phyloP scores from a whole-genome alignment of 345 rosid species.

The Reutealis trisperma region DNA sequence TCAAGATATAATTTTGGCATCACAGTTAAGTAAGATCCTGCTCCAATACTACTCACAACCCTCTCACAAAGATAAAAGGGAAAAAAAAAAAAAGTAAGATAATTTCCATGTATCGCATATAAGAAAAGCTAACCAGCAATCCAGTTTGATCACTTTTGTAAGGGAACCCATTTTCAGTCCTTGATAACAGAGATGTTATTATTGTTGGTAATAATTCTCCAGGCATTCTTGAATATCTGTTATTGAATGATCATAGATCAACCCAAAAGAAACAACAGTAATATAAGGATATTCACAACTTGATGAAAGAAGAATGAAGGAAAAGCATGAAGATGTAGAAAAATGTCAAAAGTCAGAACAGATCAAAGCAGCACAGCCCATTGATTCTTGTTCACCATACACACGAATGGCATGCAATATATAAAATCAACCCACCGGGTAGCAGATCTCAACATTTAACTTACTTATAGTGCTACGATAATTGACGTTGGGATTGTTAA shows the following conservation, averaged over 20 bases:
- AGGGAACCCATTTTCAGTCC: conserved; percentile 60
- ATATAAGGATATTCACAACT: conserved; percentile 9
- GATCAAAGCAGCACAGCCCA: neutral
- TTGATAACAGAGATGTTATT: conserved; percentile 54
- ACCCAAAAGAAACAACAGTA: conserved; percentile 18
- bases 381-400: neutral
- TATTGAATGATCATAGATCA: conserved; percentile 18
- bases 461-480: neutral
- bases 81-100: conserved; percentile 7
- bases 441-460: neutral
- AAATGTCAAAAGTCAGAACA: neutral
- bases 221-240: conserved; percentile 91
- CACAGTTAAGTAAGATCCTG: conserved; percentile 9
- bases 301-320: conserved; percentile 17
- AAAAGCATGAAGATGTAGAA: conserved; percentile 8
- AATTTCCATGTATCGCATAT: neutral
- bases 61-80: neutral
- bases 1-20: conserved; percentile 5
- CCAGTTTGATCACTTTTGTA: conserved; percentile 68
- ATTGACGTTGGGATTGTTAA: too few relatives aligned
- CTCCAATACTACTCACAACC: neutral
- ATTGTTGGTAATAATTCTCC: conserved; percentile 67
- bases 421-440: neutral
- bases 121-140: conserved; percentile 63
- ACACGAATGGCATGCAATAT: neutral